Conservation (phyloP, 176 grass and related monocot species). For the Stipa capillata region DNA sequence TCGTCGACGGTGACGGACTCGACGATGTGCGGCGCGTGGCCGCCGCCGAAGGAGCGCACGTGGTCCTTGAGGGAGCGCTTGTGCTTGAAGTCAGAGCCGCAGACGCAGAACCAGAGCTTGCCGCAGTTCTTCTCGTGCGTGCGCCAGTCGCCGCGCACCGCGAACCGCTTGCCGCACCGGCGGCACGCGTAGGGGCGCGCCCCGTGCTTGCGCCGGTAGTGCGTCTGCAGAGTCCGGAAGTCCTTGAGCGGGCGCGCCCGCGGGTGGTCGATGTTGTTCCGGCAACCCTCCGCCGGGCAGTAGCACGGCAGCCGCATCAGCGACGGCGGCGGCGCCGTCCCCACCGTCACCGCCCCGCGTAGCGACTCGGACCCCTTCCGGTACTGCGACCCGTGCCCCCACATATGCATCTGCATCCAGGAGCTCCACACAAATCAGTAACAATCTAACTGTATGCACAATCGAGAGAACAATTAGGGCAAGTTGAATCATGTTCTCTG, state of each 20-base stretch:
- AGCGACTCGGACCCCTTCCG: slow-evolving; percentile 65
- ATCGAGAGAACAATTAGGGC: background rate
- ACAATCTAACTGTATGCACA: background rate
- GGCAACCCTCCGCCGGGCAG: slow-evolving; percentile 80
- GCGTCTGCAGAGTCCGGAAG: slow-evolving; percentile 86
- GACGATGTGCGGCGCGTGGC: slow-evolving; percentile 76
- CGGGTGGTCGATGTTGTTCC: slow-evolving; percentile 77
- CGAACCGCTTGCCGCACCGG: slow-evolving; percentile 69
- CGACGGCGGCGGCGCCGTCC: slow-evolving; percentile 35
- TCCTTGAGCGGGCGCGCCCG: slow-evolving; percentile 73
- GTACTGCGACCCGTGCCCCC: slow-evolving; percentile 93
- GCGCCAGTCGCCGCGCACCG: slow-evolving; percentile 88
- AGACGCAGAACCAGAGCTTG: slow-evolving; percentile 88
- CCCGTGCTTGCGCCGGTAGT: slow-evolving; percentile 84
- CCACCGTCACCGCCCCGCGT: slow-evolving; percentile 28
- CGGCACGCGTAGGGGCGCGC: slow-evolving; percentile 67
- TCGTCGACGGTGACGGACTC: slow-evolving; percentile 44
- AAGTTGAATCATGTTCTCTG: too few species aligned
- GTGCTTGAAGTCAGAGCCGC: slow-evolving; percentile 90
- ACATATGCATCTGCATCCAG: slow-evolving; percentile 91
- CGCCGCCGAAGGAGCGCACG: slow-evolving; percentile 72
- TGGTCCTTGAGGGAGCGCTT: slow-evolving; percentile 94
- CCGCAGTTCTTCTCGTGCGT: slow-evolving; percentile 97
- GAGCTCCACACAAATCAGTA: too few species aligned
- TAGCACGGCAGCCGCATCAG: slow-evolving; percentile 76